Percentiles rank a stretch among this genome's conserved stretches.
Evolutionary conservation across 495 filamentous ascomycete genomes (phyloP).

Genomic region (Penicillium crystallinum): DNA sequence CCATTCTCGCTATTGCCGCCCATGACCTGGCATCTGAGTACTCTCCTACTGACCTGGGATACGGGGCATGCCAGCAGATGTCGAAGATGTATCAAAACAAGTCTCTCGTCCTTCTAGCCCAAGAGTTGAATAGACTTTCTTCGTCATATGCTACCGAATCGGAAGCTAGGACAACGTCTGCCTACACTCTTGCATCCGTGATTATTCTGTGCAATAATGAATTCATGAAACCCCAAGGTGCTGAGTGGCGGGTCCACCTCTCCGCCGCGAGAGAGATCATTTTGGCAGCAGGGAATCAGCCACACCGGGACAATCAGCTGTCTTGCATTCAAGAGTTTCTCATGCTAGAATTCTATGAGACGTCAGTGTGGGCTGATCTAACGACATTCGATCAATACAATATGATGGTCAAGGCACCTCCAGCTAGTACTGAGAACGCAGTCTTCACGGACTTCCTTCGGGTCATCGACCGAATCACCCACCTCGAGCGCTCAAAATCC

Average conservation of each 20-base stretch:
- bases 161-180: neutral
- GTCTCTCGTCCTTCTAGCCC: slow-evolving; percentile 7
- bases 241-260: slow-evolving; percentile 14
- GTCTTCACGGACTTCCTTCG: slow-evolving; percentile 15
- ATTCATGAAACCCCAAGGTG: slow-evolving; percentile 8
- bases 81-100: slow-evolving; percentile 17
- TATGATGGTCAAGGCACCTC: neutral
- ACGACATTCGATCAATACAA: slow-evolving; percentile 9
- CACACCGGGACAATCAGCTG: slow-evolving; percentile 2
- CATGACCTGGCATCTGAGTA: slow-evolving; percentile 22
- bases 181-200: slow-evolving; percentile 12
- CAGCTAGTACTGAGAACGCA: slow-evolving; percentile 6
- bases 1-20: slow-evolving; percentile 23
- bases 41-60: slow-evolving; percentile 2
- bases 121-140: slow-evolving; percentile 12
- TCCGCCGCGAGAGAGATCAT: slow-evolving; percentile 13
- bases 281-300: slow-evolving; percentile 1
- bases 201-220: slow-evolving; percentile 18
- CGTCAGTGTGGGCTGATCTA: slow-evolving; percentile 12
- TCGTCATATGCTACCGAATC: neutral
- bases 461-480: slow-evolving; percentile 15
- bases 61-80: slow-evolving; percentile 7
- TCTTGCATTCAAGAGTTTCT: slow-evolving; percentile 11
- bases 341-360: slow-evolving; percentile 12
- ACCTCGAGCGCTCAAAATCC: slow-evolving; percentile 6